phyloP scores from a whole-genome alignment of 441 rosid genomes.

The Adansonia grandidieri region DNA sequence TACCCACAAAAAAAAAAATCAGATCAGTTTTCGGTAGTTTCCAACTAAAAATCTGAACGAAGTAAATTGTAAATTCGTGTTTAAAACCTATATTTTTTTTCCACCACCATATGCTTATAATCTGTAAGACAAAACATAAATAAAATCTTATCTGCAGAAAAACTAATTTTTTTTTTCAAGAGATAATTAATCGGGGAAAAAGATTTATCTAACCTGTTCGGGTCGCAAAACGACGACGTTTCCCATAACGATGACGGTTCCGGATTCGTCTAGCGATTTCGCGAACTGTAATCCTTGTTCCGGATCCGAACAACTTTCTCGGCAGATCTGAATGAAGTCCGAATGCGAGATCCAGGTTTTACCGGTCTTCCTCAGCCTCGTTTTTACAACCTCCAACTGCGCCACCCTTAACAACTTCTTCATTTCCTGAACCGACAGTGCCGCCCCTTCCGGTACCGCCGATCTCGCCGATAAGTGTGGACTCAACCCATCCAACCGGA shows the following conservation, averaged over 20 bases:
- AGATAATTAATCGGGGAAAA: neutral
- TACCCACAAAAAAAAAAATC: conserved; percentile 45
- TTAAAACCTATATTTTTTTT: conserved; percentile 40
- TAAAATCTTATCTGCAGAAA: neutral
- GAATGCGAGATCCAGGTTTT: conserved; percentile 55
- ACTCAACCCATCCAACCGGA: conserved; percentile 58
- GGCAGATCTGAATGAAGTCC: conserved; percentile 67
- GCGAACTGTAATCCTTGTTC: conserved; percentile 58
- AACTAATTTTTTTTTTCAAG: neutral
- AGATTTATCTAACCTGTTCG: conserved; percentile 62
- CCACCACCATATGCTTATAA: conserved; percentile 34
- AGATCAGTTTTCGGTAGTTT: conserved; percentile 70
- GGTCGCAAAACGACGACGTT: conserved; percentile 69
- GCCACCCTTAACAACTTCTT: conserved; percentile 73
- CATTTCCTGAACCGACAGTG: conserved; percentile 62
- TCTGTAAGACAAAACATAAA: conserved; percentile 38
- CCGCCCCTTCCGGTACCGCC: conserved; percentile 34
- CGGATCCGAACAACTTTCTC: conserved; percentile 69
- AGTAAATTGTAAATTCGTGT: neutral
- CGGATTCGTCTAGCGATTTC: conserved; percentile 73
- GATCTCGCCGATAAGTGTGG: conserved; percentile 33
- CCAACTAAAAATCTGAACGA: neutral
- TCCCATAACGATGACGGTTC: conserved; percentile 74
- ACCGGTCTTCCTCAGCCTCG: conserved; percentile 61
- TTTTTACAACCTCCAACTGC: conserved; percentile 70